Conservation (phyloP, 306 rosid species). For the Quercus ilex region DNA sequence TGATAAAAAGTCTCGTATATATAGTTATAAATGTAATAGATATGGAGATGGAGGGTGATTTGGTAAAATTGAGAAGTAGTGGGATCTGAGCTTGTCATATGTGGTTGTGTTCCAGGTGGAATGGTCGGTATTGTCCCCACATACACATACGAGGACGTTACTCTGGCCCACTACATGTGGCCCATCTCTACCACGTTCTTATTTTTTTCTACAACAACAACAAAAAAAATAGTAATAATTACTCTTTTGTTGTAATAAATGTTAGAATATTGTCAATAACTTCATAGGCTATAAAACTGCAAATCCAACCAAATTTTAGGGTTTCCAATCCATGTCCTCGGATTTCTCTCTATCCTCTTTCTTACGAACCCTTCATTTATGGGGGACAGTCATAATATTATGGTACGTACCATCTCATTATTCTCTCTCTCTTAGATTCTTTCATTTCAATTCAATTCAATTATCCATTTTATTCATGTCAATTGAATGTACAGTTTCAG, state of each 20-base stretch:
- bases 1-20: no score
- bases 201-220: not conserved
- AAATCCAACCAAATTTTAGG: slow-evolving; percentile 44
- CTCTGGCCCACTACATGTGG: slow-evolving; percentile 11
- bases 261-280: not conserved
- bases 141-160: not conserved
- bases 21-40: no score
- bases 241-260: not conserved
- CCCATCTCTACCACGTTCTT: slow-evolving; percentile 1
- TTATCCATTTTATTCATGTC: not conserved
- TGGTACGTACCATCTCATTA: slow-evolving; percentile 31
- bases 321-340: slow-evolving; percentile 36
- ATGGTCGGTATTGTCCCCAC: slow-evolving; percentile 10
- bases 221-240: no score
- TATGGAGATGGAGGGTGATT: not conserved
- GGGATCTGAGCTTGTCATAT: no score
- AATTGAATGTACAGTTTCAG: not conserved
- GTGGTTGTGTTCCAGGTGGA: not conserved
- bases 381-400: slow-evolving; percentile 26
- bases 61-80: not conserved
- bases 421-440: not conserved
- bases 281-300: slow-evolving; percentile 9
- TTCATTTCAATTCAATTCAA: not conserved
- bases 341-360: slow-evolving; percentile 4
- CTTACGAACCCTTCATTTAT: slow-evolving; percentile 35